Evolutionary conservation across 768 basidiomycete species (phyloP).

Genomic region (Amanita polypyramis): DNA sequence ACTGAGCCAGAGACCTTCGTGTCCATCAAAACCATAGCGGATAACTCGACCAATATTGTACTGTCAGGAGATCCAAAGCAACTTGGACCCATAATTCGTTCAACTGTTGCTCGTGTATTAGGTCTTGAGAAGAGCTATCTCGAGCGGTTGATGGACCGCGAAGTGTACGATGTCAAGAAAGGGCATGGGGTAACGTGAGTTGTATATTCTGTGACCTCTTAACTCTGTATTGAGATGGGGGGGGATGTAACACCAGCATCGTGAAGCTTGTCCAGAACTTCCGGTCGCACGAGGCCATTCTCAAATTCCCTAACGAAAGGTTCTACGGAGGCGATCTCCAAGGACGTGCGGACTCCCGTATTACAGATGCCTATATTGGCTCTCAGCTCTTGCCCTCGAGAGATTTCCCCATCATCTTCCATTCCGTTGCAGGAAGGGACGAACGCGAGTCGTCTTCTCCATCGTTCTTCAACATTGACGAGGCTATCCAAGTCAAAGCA

Average conservation of each 20-base stretch:
- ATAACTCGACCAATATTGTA: slow-evolving; percentile 41
- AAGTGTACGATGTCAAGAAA: slow-evolving; percentile 26
- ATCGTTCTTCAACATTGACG: slow-evolving; percentile 63
- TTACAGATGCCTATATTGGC: slow-evolving; percentile 28
- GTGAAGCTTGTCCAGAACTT: slow-evolving; percentile 58
- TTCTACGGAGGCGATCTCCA: slow-evolving; percentile 51
- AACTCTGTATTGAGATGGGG: not conserved
- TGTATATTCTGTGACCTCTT: slow-evolving; percentile 2
- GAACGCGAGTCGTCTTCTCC: slow-evolving; percentile 58
- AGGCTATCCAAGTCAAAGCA: slow-evolving; percentile 39
- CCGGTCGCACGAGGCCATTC: slow-evolving; percentile 51
- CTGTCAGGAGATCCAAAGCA: slow-evolving; percentile 67
- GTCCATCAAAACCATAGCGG: slow-evolving; percentile 49
- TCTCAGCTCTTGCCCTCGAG: slow-evolving; percentile 30
- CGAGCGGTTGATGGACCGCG: slow-evolving; percentile 45
- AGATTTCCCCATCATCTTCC: slow-evolving; percentile 54
- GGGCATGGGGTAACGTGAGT: slow-evolving; percentile 21
- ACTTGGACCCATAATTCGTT: slow-evolving; percentile 58
- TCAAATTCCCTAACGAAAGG: slow-evolving; percentile 47
- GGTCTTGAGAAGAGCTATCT: slow-evolving; percentile 52
- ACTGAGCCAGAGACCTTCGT: slow-evolving; percentile 61
- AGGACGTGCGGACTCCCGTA: slow-evolving; percentile 29
- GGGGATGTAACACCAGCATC: slow-evolving; percentile 25
- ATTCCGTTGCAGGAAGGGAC: slow-evolving; percentile 49
- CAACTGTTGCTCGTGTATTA: slow-evolving; percentile 41